A percentile compares a stretch with the other conserved stretches of the same genome.
phyloP scores from a whole-genome alignment of 176 grass and related monocot genomes.

The Paspalum vaginatum region DNA sequence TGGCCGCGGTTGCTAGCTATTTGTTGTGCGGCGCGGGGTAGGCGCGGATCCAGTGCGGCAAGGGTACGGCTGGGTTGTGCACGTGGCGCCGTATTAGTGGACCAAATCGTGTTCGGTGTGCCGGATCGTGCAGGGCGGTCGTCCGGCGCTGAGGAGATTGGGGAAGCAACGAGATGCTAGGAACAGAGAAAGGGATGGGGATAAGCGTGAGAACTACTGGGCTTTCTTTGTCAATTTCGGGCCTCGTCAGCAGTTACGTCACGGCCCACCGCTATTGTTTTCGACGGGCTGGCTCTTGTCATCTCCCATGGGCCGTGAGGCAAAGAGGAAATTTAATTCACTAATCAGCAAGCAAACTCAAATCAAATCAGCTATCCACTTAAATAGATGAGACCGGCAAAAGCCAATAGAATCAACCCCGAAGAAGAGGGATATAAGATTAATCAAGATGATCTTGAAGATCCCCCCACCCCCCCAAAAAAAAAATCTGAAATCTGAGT shows the following conservation, averaged over 20 bases:
- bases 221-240: constrained; percentile 1
- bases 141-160: background rate
- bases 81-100: background rate
- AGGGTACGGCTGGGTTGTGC: background rate
- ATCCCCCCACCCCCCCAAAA: background rate
- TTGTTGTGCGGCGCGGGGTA: constrained; percentile 34
- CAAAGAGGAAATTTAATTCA: background rate
- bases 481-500: background rate
- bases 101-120: background rate
- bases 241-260: constrained; percentile 25
- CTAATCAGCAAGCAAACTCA: background rate
- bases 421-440: no score
- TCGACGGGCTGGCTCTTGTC: background rate
- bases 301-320: background rate
- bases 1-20: constrained; percentile 33
- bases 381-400: background rate
- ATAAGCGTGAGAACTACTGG: background rate
- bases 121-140: background rate
- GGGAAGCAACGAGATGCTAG: constrained; percentile 3
- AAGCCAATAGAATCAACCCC: no score
- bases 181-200: background rate
- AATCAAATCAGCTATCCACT: background rate
- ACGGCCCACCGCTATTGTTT: background rate
- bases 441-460: no score
- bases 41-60: constrained; percentile 33